phyloP scores from a whole-genome alignment of 2,329 filamentous ascomycete genomes.

The Paraconiothyrium sp. region DNA sequence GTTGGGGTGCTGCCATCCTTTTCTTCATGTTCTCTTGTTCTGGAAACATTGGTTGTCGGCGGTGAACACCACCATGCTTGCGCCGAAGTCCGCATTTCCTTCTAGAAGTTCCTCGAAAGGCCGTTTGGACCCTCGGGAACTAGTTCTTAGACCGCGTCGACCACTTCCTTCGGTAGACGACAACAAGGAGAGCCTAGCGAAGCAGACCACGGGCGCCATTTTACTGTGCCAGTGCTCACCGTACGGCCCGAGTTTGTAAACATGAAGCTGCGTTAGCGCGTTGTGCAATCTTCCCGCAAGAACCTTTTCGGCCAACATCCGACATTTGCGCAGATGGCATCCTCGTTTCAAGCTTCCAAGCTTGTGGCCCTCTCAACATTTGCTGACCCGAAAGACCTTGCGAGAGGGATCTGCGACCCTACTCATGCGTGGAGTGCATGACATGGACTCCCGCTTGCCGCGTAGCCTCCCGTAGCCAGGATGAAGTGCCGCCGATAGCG shows the following conservation, averaged over 20 bases:
- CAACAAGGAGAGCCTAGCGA: not conserved
- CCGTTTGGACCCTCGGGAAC: constrained; percentile 2
- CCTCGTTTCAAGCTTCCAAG: not conserved
- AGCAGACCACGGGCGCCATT: not conserved
- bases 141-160: not conserved
- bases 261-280: constrained; percentile 1
- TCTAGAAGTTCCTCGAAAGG: not conserved
- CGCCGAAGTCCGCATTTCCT: not conserved
- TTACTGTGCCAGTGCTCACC: not conserved
- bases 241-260: constrained; percentile 3
- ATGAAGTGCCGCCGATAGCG: constrained; percentile 3
- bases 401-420: constrained; percentile 1
- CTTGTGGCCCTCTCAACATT: not conserved
- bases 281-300: not conserved
- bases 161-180: not conserved
- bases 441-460: constrained; percentile 3
- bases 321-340: not conserved
- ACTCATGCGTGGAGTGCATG: constrained; percentile 1
- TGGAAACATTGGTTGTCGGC: not conserved
- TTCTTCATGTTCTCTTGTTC: not conserved
- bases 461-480: constrained; percentile 5
- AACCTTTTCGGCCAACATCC: not conserved
- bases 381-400: constrained; percentile 3
- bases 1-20: not conserved
- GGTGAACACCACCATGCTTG: not conserved